Percentiles rank a stretch among this genome's conserved stretches.
Evolutionary conservation across 495 filamentous ascomycete genomes (phyloP).

Genomic region (Neurospora cerealis): DNA sequence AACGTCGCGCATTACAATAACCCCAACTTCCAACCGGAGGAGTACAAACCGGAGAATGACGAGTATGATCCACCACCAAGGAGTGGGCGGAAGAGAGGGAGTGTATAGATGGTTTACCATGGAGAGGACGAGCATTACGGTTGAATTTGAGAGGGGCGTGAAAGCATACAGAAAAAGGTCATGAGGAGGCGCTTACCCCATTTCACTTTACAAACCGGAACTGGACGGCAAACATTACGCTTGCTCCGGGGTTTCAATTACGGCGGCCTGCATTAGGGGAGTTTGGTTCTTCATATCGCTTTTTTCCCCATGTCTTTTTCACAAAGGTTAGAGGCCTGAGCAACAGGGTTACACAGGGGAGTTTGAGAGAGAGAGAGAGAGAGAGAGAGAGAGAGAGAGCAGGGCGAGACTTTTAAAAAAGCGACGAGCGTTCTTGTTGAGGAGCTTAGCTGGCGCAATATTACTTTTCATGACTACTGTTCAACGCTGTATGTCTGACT

Average conservation of each 20-base stretch:
- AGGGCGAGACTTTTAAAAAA: not conserved
- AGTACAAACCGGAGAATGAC: constrained; percentile 38
- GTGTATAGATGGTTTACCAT: constrained; percentile 7
- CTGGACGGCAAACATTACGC: not conserved
- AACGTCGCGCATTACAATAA: constrained; percentile 80
- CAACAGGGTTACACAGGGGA: not conserved
- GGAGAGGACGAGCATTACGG: not conserved
- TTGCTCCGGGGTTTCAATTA: not conserved
- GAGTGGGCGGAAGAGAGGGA: constrained; percentile 29
- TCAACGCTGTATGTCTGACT: not conserved
- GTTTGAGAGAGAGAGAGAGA: not conserved
- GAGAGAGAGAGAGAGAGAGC: not conserved
- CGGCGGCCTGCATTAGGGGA: not conserved
- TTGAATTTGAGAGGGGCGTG: not conserved
- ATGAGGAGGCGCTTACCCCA: not conserved
- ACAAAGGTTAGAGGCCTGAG: not conserved
- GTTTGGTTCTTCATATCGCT: not conserved
- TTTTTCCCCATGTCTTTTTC: not conserved
- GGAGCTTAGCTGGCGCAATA: not conserved
- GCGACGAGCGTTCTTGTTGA: not conserved
- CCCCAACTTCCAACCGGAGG: constrained; percentile 71
- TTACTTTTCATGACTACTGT: not conserved
- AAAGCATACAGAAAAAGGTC: not conserved
- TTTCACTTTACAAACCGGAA: not conserved
- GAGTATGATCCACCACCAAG: constrained; percentile 22